phyloP scores from a whole-genome alignment of 129 eudicot genomes.

The Saussurea involucrata region DNA sequence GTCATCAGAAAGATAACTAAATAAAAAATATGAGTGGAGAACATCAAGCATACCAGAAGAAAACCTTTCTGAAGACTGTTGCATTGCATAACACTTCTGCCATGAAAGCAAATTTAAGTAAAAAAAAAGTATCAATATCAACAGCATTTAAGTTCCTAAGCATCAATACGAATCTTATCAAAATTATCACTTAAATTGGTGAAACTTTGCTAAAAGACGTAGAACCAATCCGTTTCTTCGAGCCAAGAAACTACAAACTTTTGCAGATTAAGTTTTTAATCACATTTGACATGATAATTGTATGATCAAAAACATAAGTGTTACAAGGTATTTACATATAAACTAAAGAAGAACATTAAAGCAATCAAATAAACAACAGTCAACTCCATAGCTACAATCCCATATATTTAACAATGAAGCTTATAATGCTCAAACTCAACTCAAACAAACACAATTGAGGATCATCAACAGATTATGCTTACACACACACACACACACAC shows the following conservation, averaged over 20 bases:
- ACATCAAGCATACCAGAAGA: conserved; percentile 34
- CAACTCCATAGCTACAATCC: conserved; percentile 14
- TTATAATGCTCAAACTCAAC: not conserved
- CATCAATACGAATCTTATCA: not conserved
- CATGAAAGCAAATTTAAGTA: not conserved
- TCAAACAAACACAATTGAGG: not conserved
- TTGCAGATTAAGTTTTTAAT: not conserved
- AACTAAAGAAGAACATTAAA: not conserved
- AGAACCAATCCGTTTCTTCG: not conserved
- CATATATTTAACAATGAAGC: not conserved
- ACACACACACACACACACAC: not conserved
- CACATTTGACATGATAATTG: not conserved
- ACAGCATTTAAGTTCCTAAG: not conserved
- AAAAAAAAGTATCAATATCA: conserved; percentile 4
- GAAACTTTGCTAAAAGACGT: not conserved
- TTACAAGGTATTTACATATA: not conserved
- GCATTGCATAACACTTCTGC: conserved; percentile 36
- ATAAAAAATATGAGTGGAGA: not conserved
- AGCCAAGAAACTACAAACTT: not conserved
- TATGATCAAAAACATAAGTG: not conserved
- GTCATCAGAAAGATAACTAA: conserved; percentile 6
- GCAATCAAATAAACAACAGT: not conserved
- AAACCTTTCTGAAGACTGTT: conserved; percentile 33
- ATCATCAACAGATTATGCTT: conserved; percentile 6
- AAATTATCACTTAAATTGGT: not conserved